A percentile compares a stretch with the other conserved stretches of the same genome.
Evolutionary conservation across 2,329 filamentous ascomycete species (phyloP).

Genomic region (Penicillium polonicum): DNA sequence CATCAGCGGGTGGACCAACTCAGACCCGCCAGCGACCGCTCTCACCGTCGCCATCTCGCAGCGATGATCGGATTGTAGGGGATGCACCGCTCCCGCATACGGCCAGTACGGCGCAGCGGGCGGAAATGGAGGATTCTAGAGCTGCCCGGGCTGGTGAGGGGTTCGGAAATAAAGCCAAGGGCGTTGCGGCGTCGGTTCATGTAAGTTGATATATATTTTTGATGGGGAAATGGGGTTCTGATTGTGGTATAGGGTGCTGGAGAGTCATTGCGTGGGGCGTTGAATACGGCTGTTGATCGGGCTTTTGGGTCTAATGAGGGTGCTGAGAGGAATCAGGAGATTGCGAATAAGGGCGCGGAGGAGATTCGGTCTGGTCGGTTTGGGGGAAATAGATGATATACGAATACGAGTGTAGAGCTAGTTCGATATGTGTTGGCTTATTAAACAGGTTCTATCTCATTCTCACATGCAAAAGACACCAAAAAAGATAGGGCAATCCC

Average conservation of each 20-base stretch:
- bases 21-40: conserved; percentile 10
- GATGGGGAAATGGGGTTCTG: neutral
- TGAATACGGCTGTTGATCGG: conserved; percentile 40
- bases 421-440: too few species aligned
- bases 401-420: too few species aligned
- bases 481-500: too few species aligned
- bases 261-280: conserved; percentile 41
- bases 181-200: conserved; percentile 35
- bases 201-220: conserved; percentile 25
- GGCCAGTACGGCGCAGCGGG: conserved; percentile 19
- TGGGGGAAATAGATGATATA: neutral
- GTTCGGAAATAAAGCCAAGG: conserved; percentile 28
- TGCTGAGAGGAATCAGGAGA: conserved; percentile 37
- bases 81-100: conserved; percentile 19
- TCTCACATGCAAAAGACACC: too few species aligned
- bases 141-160: conserved; percentile 19
- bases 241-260: conserved; percentile 36
- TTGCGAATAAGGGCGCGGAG: conserved; percentile 36
- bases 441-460: too few species aligned
- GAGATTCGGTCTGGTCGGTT: conserved; percentile 37
- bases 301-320: conserved; percentile 40
- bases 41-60: conserved; percentile 15
- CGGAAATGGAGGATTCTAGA: conserved; percentile 11
- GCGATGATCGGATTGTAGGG: conserved; percentile 13
- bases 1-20: conserved; percentile 5